Base-by-base conservation (phyloP, 2,329 filamentous ascomycete genomes). In the Beauveria australis region DNA sequence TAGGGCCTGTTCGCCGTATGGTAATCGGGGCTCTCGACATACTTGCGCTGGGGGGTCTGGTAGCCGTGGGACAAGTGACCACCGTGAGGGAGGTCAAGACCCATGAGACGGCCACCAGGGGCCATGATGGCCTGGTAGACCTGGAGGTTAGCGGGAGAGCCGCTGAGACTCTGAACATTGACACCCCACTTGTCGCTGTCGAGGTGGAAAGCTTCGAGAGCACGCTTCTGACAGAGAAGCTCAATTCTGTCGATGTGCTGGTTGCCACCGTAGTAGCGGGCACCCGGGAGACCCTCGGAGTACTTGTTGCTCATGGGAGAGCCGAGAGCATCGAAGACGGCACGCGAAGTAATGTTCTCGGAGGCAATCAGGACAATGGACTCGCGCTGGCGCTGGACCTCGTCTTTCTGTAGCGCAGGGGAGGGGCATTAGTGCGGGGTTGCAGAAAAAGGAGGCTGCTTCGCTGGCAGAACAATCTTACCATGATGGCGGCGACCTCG, bases 241-340 rank as follows among this genome's bases (percentile, higher is more conserved):
- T 99, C 94, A 71, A 97, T 92, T 77, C 91, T 83, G 77, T 99
- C 94, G 68, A 99, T 99, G 84, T 94, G 91, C 83, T 99, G 89
- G 82, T 99, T 99, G 73, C 94, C 94, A 73, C 94, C 94, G 73
- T 99, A 99, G 85, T 99, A 99, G 78, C 94, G 89, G 70, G 94
- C 94, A 74, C 94, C 94, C 67, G 94, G 94, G 77, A 96, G 96
- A 67, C 94, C 94, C 83, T 99, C 94, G 19, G 92, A 97, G 85
- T 99, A 99, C 82, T 99, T 99, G 86, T 99, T 96, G 78, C 90
- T 91, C 89, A 94, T 95, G 75, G 89, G 89, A 62, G 88, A 92
- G 71, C 94, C 94, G 67, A 99, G 87, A 63, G 94, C 94, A 80
- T 99, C 92, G 80, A 96, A 96, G 72, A 99, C 94, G 71, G 94